A percentile compares a stretch with the other conserved stretches of the same genome.
Conservation (phyloP, 2,329 filamentous ascomycete genomes). For the Scopulariopsis brevicaulis region DNA sequence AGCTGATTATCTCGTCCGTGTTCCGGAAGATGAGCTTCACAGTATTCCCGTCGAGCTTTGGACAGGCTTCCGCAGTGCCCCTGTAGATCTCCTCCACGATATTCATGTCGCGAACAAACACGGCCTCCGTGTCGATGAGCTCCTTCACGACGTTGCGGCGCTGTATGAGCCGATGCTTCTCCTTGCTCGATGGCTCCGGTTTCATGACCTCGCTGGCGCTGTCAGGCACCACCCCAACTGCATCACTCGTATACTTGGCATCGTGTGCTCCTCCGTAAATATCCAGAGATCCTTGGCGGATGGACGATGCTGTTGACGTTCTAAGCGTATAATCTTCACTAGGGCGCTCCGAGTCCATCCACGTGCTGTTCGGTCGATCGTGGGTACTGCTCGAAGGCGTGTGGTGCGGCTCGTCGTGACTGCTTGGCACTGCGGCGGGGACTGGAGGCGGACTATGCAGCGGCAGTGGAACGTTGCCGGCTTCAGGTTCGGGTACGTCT, state of each 20-base stretch:
- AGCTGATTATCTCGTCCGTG: conserved; percentile 78
- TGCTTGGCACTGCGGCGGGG: conserved; percentile 23
- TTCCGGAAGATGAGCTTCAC: conserved; percentile 89
- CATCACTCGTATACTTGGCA: neutral
- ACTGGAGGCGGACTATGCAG: conserved; percentile 40
- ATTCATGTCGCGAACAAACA: conserved; percentile 90
- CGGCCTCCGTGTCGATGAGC: conserved; percentile 77
- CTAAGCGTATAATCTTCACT: conserved; percentile 24
- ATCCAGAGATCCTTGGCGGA: neutral
- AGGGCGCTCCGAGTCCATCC: conserved; percentile 29
- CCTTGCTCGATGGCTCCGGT: conserved; percentile 32
- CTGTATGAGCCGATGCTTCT: conserved; percentile 63
- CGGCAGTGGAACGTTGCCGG: conserved; percentile 25
- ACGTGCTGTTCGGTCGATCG: conserved; percentile 26
- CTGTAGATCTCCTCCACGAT: conserved; percentile 97
- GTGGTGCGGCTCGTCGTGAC: conserved; percentile 1
- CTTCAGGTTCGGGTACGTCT: conserved; percentile 6
- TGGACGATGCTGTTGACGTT: conserved; percentile 6
- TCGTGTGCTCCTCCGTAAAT: neutral
- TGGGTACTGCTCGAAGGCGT: conserved; percentile 7
- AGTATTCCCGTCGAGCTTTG: conserved; percentile 70
- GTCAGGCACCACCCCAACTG: neutral
- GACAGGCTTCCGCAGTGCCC: conserved; percentile 73
- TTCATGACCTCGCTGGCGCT: conserved; percentile 8
- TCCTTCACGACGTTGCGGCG: conserved; percentile 83